Evolutionary conservation across 1,284 basidiomycete genomes (phyloP).

Genomic region (Moesziomyces globuligerus): DNA sequence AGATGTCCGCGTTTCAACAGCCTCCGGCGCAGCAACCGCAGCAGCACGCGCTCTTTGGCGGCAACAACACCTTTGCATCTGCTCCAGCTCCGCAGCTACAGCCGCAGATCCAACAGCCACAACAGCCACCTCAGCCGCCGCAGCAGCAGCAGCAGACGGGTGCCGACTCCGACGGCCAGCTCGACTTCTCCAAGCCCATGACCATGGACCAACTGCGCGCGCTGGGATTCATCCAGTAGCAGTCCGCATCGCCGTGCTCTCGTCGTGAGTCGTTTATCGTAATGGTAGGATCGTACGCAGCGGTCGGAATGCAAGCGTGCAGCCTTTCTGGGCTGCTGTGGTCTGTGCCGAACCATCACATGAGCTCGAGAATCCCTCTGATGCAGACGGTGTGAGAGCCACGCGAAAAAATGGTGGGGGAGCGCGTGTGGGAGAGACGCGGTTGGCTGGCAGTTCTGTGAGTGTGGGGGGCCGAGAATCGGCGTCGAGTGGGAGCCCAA

Average conservation of each 20-base stretch:
- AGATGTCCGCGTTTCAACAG: background rate
- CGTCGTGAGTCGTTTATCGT: too few species aligned
- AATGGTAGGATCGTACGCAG: too few species aligned
- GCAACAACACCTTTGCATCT: constrained; percentile 4
- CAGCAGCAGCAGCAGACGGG: constrained; percentile 12
- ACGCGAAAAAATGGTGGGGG: too few species aligned
- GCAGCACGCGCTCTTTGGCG: constrained; percentile 14
- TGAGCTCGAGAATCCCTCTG: too few species aligned
- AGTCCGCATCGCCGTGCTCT: too few species aligned
- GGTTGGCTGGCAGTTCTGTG: too few species aligned
- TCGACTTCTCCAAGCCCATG: constrained; percentile 45
- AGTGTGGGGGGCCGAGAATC: background rate
- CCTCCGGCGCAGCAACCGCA: constrained; percentile 9
- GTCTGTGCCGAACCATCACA: too few species aligned
- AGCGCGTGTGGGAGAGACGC: too few species aligned
- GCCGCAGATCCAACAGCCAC: background rate
- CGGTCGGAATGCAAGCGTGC: too few species aligned
- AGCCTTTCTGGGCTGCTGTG: too few species aligned
- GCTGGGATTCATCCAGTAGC: constrained; percentile 36
- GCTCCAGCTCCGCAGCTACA: background rate
- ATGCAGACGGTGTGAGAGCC: too few species aligned
- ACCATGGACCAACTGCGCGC: constrained; percentile 46
- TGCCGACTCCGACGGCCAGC: background rate
- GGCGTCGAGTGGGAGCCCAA: background rate
- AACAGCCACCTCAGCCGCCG: background rate